These are phyloP conservation scores for Penicillium sp. DNA, from an alignment of 2,329 filamentous ascomycete genomes.

Conservation along the genomic window DNA sequence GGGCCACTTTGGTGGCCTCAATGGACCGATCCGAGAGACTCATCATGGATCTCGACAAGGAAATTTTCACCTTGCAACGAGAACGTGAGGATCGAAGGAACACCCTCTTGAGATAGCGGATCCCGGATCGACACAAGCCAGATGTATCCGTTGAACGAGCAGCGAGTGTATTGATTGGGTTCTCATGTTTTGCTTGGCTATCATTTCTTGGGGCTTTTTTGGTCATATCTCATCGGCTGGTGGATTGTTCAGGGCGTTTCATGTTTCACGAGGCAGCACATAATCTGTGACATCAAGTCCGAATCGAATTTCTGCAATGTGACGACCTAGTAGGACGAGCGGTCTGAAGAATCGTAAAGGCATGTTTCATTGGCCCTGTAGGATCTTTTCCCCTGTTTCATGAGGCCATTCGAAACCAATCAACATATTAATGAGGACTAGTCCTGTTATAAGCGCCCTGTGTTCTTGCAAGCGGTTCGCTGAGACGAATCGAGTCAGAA, in stretches of 20 bases:
- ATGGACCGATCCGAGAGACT: slow-evolving; percentile 65
- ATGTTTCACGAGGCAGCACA: slow-evolving; percentile 24
- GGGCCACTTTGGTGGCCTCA: slow-evolving; percentile 52
- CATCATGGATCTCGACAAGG: slow-evolving; percentile 63
- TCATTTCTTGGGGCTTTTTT: slow-evolving; percentile 20
- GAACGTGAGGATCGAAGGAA: slow-evolving; percentile 47
- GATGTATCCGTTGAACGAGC: slow-evolving; percentile 11
- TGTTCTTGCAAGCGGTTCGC: slow-evolving; percentile 28
- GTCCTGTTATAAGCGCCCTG: slow-evolving; percentile 34
- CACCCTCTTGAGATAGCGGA: slow-evolving; percentile 24
- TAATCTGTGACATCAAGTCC: slow-evolving; percentile 25
- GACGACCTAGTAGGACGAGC: slow-evolving; percentile 12
- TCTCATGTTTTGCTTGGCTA: slow-evolving; percentile 14
- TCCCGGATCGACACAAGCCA: slow-evolving; percentile 8
- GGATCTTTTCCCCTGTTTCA: slow-evolving; percentile 8
- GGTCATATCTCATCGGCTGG: slow-evolving; percentile 6
- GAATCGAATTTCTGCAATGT: slow-evolving; percentile 26
- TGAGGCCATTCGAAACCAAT: slow-evolving; percentile 25
- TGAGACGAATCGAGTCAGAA: slow-evolving; percentile 22
- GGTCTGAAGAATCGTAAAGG: slow-evolving; percentile 20
- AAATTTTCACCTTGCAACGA: slow-evolving; percentile 59
- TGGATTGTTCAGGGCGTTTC: slow-evolving; percentile 20
- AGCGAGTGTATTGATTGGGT: slow-evolving; percentile 16
- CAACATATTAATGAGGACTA: slow-evolving; percentile 22
- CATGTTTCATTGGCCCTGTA: slow-evolving; percentile 19